Evolutionary conservation across 2,329 filamentous ascomycete species (phyloP).

Genomic region (Aspergillus novoparasiticus): DNA sequence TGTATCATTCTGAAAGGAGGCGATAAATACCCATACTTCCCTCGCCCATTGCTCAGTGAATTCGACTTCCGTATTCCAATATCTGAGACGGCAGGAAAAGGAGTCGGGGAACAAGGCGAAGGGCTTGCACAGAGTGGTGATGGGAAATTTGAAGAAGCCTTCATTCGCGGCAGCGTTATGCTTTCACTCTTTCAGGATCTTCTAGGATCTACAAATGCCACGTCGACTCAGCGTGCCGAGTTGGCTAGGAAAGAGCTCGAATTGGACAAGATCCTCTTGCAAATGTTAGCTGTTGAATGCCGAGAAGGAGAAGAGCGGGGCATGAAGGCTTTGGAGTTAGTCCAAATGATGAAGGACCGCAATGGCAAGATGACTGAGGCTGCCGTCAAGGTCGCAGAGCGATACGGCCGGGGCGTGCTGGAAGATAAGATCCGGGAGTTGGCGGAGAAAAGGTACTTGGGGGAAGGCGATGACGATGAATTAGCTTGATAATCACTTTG

Average conservation of each 20-base stretch:
- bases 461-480: conserved; percentile 59
- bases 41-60: conserved; percentile 83
- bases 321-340: conserved; percentile 93
- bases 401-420: conserved; percentile 78
- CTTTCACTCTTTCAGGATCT: conserved; percentile 76
- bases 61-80: conserved; percentile 90
- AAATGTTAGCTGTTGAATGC: conserved; percentile 87
- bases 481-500: conserved; percentile 30
- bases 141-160: conserved; percentile 73
- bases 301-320: conserved; percentile 88
- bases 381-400: conserved; percentile 82
- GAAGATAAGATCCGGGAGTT: conserved; percentile 88
- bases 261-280: conserved; percentile 85
- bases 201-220: conserved; percentile 67
- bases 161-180: conserved; percentile 72
- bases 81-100: conserved; percentile 54
- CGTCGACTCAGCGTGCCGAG: conserved; percentile 65
- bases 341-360: conserved; percentile 79
- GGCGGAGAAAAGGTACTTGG: conserved; percentile 69
- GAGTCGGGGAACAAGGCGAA: conserved; percentile 43
- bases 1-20: conserved; percentile 98
- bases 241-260: conserved; percentile 76
- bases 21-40: conserved; percentile 91
- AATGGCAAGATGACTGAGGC: conserved; percentile 90
- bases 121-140: conserved; percentile 35